Evolutionary conservation across 1,284 basidiomycete genomes (phyloP).

Genomic region (Termitomyces sp.): DNA sequence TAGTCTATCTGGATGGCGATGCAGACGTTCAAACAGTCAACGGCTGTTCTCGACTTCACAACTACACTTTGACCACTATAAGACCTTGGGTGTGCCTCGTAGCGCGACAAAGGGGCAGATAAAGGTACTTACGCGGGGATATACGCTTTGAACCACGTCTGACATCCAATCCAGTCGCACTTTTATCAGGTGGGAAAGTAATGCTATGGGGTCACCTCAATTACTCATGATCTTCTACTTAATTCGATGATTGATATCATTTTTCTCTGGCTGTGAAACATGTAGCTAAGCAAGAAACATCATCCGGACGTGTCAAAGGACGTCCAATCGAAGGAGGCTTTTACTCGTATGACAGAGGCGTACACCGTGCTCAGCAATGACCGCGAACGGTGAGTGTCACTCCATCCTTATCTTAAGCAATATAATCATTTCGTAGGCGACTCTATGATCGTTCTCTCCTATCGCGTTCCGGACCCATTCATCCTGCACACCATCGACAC

Average conservation of each 20-base stretch:
- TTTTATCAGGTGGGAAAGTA: slow-evolving; percentile 34
- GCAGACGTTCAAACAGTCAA: no score
- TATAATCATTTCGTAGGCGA: slow-evolving; percentile 22
- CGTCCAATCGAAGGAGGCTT: slow-evolving; percentile 31
- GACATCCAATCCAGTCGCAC: slow-evolving; percentile 28
- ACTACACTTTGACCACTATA: slow-evolving; percentile 30
- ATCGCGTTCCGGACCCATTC: slow-evolving; percentile 11
- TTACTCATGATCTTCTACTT: background rate
- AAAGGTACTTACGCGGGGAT: slow-evolving; percentile 27
- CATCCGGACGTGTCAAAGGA: slow-evolving; percentile 44
- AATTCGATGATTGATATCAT: background rate
- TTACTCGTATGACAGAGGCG: slow-evolving; percentile 35
- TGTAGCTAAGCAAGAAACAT: slow-evolving; percentile 39
- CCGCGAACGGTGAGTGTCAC: slow-evolving; percentile 28
- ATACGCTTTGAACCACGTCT: background rate
- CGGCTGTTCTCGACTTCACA: slow-evolving; percentile 21
- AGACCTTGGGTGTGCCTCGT: slow-evolving; percentile 34
- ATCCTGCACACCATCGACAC: slow-evolving; percentile 20
- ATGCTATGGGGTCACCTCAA: background rate
- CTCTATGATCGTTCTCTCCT: slow-evolving; percentile 35
- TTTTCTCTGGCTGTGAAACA: background rate
- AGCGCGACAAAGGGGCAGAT: slow-evolving; percentile 40
- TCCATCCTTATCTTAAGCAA: background rate
- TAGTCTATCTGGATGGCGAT: background rate
- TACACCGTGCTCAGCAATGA: slow-evolving; percentile 38